Evolutionary conservation across 192 early-diverging fungal genomes (phyloP).

Genomic region (Phlyctochytrium planicorne): DNA sequence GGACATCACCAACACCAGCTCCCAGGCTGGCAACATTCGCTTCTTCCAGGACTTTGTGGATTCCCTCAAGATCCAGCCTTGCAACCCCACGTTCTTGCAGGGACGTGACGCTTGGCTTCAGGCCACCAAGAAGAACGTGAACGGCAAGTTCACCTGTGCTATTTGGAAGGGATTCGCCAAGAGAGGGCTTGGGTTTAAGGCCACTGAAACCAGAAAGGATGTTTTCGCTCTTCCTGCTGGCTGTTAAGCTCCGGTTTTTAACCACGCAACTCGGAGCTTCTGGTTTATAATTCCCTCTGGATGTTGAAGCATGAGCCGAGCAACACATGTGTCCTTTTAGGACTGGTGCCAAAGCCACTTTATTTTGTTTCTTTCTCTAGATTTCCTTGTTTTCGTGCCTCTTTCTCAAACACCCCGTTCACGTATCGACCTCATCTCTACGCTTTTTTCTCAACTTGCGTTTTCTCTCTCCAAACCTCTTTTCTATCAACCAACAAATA

Average conservation of each 20-base stretch:
- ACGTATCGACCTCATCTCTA: too few species aligned
- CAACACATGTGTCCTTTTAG: too few species aligned
- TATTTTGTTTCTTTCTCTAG: too few species aligned
- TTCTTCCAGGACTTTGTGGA: constrained; percentile 52
- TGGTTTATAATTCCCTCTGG: too few species aligned
- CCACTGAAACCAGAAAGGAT: background rate
- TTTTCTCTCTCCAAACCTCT: too few species aligned
- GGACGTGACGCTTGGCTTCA: constrained; percentile 41
- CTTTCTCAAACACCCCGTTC: too few species aligned
- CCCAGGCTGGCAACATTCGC: constrained; percentile 40
- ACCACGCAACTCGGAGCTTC: too few species aligned
- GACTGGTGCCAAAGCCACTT: too few species aligned
- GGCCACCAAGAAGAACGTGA: constrained; percentile 26
- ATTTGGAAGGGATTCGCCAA: constrained; percentile 50
- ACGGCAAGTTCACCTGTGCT: constrained; percentile 32
- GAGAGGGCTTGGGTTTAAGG: constrained; percentile 40
- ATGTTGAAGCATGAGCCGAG: too few species aligned
- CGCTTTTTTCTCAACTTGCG: too few species aligned
- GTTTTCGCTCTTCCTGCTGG: background rate
- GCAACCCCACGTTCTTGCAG: constrained; percentile 41
- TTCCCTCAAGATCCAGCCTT: constrained; percentile 49
- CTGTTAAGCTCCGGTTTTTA: constrained; percentile 1
- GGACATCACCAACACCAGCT: background rate
- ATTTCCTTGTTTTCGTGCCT: too few species aligned
- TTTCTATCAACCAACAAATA: too few species aligned